Evolutionary conservation across 768 basidiomycete species (phyloP).

Genomic region (Mycena galopus): DNA sequence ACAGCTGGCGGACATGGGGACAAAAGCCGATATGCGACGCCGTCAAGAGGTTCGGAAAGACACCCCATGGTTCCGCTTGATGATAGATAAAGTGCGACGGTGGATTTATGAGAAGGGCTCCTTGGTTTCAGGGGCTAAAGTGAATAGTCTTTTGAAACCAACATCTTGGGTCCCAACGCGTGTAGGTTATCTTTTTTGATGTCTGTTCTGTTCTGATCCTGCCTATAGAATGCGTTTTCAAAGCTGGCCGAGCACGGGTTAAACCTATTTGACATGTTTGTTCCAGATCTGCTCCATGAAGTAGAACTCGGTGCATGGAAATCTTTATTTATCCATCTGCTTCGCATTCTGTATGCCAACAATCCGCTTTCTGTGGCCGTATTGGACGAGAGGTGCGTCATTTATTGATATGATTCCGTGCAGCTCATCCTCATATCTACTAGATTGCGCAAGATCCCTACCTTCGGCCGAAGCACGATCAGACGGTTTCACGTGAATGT

Average conservation of each 20-base stretch:
- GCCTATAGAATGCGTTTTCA: conserved; percentile 53
- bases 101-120: conserved; percentile 14
- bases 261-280: conserved; percentile 47
- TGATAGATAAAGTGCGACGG: too few relatives aligned
- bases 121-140: not conserved
- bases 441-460: too few relatives aligned
- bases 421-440: too few relatives aligned
- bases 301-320: conserved; percentile 58
- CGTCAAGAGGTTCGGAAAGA: conserved; percentile 6
- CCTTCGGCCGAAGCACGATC: too few relatives aligned
- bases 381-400: conserved; percentile 39
- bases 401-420: too few relatives aligned
- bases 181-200: too few relatives aligned
- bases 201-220: too few relatives aligned
- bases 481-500: too few relatives aligned
- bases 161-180: conserved; percentile 11
- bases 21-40: conserved; percentile 27
- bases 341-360: conserved; percentile 46
- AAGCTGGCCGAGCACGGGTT: too few relatives aligned
- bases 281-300: conserved; percentile 54
- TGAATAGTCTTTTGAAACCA: not conserved
- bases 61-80: too few relatives aligned
- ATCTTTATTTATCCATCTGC: conserved; percentile 50
- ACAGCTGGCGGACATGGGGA: conserved; percentile 33
- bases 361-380: conserved; percentile 35